phyloP scores from a whole-genome alignment of 371 early-diverging fungal species.

The Lichtheimia ornata region DNA sequence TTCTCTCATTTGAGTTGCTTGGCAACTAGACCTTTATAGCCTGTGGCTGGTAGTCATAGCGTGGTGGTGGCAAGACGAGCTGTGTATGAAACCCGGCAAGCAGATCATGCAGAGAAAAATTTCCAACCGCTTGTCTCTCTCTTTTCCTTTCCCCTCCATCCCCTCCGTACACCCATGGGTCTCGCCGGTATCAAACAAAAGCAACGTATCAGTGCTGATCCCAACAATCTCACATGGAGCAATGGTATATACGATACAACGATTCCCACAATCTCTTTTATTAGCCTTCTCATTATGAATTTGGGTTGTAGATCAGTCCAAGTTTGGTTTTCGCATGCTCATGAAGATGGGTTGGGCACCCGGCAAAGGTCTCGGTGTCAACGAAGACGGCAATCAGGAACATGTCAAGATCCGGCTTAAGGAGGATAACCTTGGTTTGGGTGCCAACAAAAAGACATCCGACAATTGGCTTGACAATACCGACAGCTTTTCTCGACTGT shows the following conservation, averaged over 20 bases:
- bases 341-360: conserved; percentile 95
- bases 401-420: conserved; percentile 84
- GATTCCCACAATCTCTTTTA: background rate
- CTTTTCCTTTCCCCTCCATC: background rate
- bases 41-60: too few relatives aligned
- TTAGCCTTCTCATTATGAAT: background rate
- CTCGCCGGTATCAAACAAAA: conserved; percentile 81
- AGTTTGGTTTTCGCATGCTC: conserved; percentile 90
- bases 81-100: too few relatives aligned
- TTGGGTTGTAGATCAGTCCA: conserved; percentile 64
- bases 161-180: conserved; percentile 55
- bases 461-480: conserved; percentile 96
- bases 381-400: conserved; percentile 79
- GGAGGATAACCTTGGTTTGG: conserved; percentile 82
- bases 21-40: too few relatives aligned
- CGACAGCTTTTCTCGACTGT: conserved; percentile 82
- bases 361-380: conserved; percentile 90
- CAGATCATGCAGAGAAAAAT: too few relatives aligned
- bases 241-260: conserved; percentile 55
- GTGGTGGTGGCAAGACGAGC: too few relatives aligned
- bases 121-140: too few relatives aligned
- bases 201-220: conserved; percentile 87
- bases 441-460: conserved; percentile 81
- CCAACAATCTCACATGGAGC: conserved; percentile 90
- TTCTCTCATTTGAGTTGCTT: too few relatives aligned